Conservation (phyloP, 148 eudicot genomes). For the Salicornia ramosissima region DNA sequence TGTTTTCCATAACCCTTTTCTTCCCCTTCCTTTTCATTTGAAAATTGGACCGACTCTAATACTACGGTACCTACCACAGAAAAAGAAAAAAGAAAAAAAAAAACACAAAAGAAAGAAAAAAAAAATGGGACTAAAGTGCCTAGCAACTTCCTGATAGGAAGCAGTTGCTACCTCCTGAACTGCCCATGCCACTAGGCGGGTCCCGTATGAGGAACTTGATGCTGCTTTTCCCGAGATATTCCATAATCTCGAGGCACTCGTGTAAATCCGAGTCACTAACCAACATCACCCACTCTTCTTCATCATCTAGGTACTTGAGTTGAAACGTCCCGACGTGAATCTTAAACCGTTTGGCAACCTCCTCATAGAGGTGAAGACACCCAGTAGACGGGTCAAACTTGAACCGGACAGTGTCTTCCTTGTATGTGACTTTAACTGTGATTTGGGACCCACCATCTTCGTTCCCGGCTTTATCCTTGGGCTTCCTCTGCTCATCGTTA, state of each 20-base stretch:
- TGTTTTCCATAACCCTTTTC: background rate
- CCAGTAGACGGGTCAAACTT: constrained; percentile 62
- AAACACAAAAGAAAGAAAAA: no score
- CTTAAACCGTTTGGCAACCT: constrained; percentile 68
- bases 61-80: background rate
- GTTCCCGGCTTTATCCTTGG: constrained; percentile 17
- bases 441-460: constrained; percentile 47
- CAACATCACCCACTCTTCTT: constrained; percentile 90
- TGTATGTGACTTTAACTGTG: constrained; percentile 63
- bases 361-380: constrained; percentile 60
- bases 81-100: no score
- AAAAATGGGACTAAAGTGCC: no score
- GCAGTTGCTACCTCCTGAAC: constrained; percentile 72
- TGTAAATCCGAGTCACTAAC: constrained; percentile 69
- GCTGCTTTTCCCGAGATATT: constrained; percentile 51
- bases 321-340: constrained; percentile 59
- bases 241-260: constrained; percentile 80
- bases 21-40: background rate
- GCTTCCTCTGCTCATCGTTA: constrained; percentile 17
- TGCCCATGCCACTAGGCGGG: constrained; percentile 41
- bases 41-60: background rate
- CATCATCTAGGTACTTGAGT: constrained; percentile 87
- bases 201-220: constrained; percentile 73
- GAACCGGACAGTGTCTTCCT: constrained; percentile 69
- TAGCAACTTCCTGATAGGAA: constrained; percentile 40